Evolutionary conservation across 1,139 yeast genomes (phyloP).

Genomic region (Geotrichum phurueaensis): DNA sequence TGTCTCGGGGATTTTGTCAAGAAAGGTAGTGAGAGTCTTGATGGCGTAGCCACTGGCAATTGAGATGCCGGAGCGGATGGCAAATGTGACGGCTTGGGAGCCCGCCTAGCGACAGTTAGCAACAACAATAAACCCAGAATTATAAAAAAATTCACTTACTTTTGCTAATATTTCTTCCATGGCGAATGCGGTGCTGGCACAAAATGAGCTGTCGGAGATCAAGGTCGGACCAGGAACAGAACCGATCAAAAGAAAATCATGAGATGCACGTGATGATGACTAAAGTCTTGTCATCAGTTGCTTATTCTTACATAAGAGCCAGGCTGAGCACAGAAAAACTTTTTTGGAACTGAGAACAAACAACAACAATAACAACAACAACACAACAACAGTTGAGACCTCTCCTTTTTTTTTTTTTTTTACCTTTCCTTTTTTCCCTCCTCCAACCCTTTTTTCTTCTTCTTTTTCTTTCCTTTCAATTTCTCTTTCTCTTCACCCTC

Average conservation of each 20-base stretch:
- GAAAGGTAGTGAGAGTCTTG: slow-evolving; percentile 53
- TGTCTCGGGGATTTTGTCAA: slow-evolving; percentile 55
- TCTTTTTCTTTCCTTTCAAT: not conserved
- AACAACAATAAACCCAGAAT: not conserved
- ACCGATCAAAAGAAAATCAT: not conserved
- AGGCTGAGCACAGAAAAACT: not conserved
- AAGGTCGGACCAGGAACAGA: not conserved
- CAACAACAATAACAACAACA: not conserved
- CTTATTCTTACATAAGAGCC: not conserved
- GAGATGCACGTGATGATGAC: not conserved
- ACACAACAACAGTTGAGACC: not conserved
- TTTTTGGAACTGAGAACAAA: not conserved
- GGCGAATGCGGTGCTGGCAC: not conserved
- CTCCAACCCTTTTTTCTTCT: not conserved
- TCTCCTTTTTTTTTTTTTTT: not conserved
- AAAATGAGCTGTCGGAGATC: not conserved
- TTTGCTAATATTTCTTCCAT: slow-evolving; percentile 20
- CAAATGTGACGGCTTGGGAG: slow-evolving; percentile 73
- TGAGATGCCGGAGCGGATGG: slow-evolving; percentile 70
- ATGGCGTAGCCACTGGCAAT: slow-evolving; percentile 73
- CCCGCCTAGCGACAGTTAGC: slow-evolving; percentile 46
- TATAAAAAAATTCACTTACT: slow-evolving; percentile 2
- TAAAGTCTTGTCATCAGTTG: not conserved
- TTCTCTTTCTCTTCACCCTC: not conserved
- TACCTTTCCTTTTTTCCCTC: not conserved